A percentile compares a stretch with the other conserved stretches of the same genome.
Evolutionary conservation across 768 basidiomycete genomes (phyloP).

Genomic region (Pleurotus salmoneostramineus): DNA sequence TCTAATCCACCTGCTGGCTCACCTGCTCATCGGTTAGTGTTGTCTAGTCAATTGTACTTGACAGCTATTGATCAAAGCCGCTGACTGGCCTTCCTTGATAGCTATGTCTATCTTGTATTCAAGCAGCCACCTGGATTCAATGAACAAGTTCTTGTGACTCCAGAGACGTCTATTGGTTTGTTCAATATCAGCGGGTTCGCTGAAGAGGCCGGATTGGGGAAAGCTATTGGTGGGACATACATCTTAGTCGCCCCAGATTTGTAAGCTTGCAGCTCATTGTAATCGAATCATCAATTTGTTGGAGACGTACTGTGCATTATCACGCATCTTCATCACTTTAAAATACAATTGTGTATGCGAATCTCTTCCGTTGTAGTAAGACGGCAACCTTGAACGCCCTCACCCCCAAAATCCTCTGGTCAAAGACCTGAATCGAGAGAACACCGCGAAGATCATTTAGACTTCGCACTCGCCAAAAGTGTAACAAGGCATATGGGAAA

Average conservation of each 20-base stretch:
- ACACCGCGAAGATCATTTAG: too few relatives aligned
- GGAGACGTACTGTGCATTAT: too few relatives aligned
- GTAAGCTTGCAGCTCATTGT: neutral
- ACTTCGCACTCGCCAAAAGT: too few relatives aligned
- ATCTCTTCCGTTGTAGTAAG: too few relatives aligned
- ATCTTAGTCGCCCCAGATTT: conserved; percentile 36
- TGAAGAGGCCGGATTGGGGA: conserved; percentile 33
- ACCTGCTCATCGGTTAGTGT: conserved; percentile 35
- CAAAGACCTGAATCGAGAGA: too few relatives aligned
- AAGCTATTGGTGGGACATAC: conserved; percentile 45
- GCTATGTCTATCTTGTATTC: conserved; percentile 46
- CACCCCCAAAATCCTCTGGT: too few relatives aligned
- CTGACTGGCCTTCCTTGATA: conserved; percentile 13
- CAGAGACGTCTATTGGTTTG: conserved; percentile 25
- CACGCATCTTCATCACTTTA: too few relatives aligned
- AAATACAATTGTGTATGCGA: too few relatives aligned
- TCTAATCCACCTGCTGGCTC: conserved; percentile 39
- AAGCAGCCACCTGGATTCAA: conserved; percentile 37
- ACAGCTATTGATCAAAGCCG: neutral
- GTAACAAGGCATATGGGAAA: too few relatives aligned
- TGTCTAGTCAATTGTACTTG: neutral
- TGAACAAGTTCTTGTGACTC: conserved; percentile 33
- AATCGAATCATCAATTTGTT: too few relatives aligned
- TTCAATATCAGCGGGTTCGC: conserved; percentile 46
- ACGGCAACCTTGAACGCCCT: too few relatives aligned